phyloP scores from a whole-genome alignment of 495 filamentous ascomycete genomes.

The Lophiostoma macrostomum region DNA sequence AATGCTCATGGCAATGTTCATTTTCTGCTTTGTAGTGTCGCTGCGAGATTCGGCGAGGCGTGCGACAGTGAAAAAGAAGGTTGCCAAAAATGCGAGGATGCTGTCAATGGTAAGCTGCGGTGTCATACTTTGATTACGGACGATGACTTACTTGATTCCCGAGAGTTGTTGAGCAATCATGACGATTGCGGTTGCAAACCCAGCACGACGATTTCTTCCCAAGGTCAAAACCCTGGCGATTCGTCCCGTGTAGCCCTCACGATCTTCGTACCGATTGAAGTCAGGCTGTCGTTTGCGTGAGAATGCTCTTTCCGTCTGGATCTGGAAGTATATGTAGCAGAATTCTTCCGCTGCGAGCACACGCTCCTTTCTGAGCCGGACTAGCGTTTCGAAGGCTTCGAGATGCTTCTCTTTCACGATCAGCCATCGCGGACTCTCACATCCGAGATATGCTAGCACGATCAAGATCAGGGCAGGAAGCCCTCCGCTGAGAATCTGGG shows the following conservation, averaged over 20 bases:
- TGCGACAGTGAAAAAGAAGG: neutral
- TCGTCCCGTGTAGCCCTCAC: no score
- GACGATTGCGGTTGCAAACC: no score
- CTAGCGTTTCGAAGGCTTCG: neutral
- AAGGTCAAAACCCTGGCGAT: no score
- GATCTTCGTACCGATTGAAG: no score
- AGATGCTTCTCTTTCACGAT: no score
- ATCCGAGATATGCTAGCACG: neutral
- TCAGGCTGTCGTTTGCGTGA: no score
- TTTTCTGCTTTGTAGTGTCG: neutral
- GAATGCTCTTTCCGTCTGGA: no score
- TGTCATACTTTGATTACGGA: no score
- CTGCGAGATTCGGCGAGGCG: neutral
- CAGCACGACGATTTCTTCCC: no score
- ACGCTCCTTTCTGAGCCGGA: neutral
- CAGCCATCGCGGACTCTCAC: no score
- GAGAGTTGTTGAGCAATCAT: neutral
- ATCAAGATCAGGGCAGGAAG: neutral
- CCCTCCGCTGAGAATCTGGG: neutral
- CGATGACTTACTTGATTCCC: neutral
- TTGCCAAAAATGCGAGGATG: neutral
- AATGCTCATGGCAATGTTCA: neutral
- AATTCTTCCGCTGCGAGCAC: neutral
- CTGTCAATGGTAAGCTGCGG: no score
- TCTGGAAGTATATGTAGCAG: conserved; percentile 1